Evolutionary conservation across 495 filamentous ascomycete genomes (phyloP).

Genomic region (Endocarpon pusillum): DNA sequence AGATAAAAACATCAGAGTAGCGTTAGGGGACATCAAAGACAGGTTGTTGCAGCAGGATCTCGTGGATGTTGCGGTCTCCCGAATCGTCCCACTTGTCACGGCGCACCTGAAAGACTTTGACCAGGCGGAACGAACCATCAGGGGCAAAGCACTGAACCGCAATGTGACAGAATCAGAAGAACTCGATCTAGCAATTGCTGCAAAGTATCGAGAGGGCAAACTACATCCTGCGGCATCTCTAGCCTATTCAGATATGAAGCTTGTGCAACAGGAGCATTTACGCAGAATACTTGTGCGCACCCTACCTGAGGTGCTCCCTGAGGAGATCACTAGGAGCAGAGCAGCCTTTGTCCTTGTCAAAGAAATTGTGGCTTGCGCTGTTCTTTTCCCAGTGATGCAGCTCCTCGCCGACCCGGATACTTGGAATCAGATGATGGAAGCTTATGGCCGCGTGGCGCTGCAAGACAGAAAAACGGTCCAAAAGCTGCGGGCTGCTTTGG

Average conservation of each 20-base stretch:
- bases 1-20: constrained; percentile 58
- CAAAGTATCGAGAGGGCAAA: constrained; percentile 76
- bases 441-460: constrained; percentile 69
- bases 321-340: constrained; percentile 54
- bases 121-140: constrained; percentile 71
- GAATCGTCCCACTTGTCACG: constrained; percentile 79
- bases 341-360: constrained; percentile 63
- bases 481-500: constrained; percentile 81
- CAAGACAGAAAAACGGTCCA: constrained; percentile 93
- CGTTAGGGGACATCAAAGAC: constrained; percentile 52
- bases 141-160: constrained; percentile 71
- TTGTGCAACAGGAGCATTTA: constrained; percentile 73
- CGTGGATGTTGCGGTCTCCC: constrained; percentile 60
- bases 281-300: constrained; percentile 51
- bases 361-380: constrained; percentile 69
- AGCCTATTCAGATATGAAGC: constrained; percentile 61
- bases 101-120: constrained; percentile 80
- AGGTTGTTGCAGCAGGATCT: constrained; percentile 56
- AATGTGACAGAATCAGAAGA: constrained; percentile 94
- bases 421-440: constrained; percentile 92
- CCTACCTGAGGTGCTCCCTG: constrained; percentile 60
- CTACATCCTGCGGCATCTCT: constrained; percentile 80
- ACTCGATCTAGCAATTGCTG: constrained; percentile 82
- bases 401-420: constrained; percentile 78
- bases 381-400: constrained; percentile 52